Evolutionary conservation across 192 early-diverging fungal species (phyloP), one percentile per base, ranked within the genome.

Genomic region (Coemansia sp.): DNA sequence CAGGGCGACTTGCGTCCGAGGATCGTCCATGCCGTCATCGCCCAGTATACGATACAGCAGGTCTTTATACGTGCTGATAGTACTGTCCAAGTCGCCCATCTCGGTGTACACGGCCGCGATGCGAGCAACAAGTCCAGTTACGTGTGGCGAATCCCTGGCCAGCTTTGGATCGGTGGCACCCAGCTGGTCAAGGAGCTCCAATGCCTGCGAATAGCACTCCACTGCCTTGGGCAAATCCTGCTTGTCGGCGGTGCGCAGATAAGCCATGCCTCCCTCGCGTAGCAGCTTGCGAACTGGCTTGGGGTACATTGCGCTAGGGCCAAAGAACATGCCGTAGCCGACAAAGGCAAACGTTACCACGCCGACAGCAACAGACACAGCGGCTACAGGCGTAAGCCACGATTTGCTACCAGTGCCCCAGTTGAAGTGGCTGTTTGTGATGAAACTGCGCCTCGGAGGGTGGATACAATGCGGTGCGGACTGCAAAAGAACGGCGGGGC

Each of bases 201-300:
- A 57, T 2, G 81, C 81, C 62, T 62, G 41, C 18, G 60, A 57
- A 52, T 84, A 84, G 60, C 65, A 69, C 9, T 79, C 74, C 34
- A 79, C 41, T 11, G 81, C 81, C 64, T 70, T 76, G 68, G 76
- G 77, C 68, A 79, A 65, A n/a, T 84, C 81, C 68, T 73, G 76
- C 71, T 79, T 84, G 40, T 76, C 65, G 8, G 67, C 40, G 0
- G 81, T 33, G 33, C 77, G 74, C 71, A 73, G 20, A 33, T 84
- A 84, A 11, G 74, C 74, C 70, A 61, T 73, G 3, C 77, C 81
- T 22, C 66, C 81, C 61, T 84, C 74, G 55, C 78, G 77, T 55
- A 84, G 58, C 60, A 84, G 70, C 50, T 57, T 62, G 62, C 77
- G 81, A 5, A 76, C 71, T 6, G 69, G 47, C 22, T 55, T 66